Percentiles rank a stretch among this genome's conserved stretches.
Conservation (phyloP, 2,329 filamentous ascomycete species). For the Apiospora koreana region DNA sequence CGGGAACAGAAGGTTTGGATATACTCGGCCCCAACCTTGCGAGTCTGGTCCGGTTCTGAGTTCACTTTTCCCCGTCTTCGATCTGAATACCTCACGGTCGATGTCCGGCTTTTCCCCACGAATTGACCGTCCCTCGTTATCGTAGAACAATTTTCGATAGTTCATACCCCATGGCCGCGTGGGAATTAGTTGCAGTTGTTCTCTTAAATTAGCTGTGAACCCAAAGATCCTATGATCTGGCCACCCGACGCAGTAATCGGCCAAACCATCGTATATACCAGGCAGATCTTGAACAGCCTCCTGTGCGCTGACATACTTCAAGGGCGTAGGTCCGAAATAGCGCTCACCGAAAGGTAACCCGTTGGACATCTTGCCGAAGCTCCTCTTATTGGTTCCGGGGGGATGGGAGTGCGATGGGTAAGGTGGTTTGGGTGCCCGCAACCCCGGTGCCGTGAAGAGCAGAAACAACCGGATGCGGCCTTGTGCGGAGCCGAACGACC, state of each 20-base stretch:
- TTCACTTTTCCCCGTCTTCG: conserved; percentile 40
- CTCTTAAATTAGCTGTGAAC: conserved; percentile 39
- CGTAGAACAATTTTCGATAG: conserved; percentile 47
- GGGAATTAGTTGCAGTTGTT: conserved; percentile 60
- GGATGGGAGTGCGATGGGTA: conserved; percentile 65
- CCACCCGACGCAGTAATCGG: conserved; percentile 61
- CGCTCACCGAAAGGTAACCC: conserved; percentile 60
- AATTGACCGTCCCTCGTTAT: conserved; percentile 7
- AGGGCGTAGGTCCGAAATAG: conserved; percentile 55
- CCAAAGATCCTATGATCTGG: conserved; percentile 67
- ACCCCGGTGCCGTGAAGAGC: conserved; percentile 67
- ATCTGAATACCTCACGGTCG: conserved; percentile 28
- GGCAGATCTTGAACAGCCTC: conserved; percentile 64
- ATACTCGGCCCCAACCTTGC: conserved; percentile 54
- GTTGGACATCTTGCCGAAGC: conserved; percentile 61
- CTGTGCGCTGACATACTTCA: conserved; percentile 54
- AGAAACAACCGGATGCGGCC: conserved; percentile 69
- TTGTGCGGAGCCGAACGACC: conserved; percentile 68
- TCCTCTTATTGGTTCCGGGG: conserved; percentile 23
- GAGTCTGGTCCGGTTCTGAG: conserved; percentile 29
- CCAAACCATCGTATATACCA: conserved; percentile 59
- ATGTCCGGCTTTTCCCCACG: neutral
- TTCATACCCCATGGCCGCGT: conserved; percentile 56
- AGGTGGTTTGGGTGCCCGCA: conserved; percentile 57
- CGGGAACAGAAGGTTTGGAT: conserved; percentile 53